Conservation (phyloP, 2,329 filamentous ascomycete species). For the Diaporthe vaccinii region DNA sequence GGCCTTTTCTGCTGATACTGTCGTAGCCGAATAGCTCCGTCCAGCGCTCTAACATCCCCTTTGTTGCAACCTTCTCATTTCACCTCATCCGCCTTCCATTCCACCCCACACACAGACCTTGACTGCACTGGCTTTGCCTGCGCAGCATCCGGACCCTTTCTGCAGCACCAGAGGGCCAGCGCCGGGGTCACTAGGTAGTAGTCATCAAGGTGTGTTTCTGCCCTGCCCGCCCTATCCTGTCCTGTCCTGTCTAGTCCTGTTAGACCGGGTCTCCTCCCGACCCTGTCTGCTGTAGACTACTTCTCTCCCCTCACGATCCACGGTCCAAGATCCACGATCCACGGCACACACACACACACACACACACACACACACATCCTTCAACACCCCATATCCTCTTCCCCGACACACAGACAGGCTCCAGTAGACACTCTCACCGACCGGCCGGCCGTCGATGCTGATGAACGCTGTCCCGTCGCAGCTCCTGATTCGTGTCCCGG, state of each 20-base stretch:
- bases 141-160: slow-evolving; percentile 22
- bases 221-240: not conserved
- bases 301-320: not conserved
- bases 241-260: not conserved
- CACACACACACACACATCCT: not conserved
- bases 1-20: not conserved
- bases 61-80: slow-evolving; percentile 34
- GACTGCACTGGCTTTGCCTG: slow-evolving; percentile 19
- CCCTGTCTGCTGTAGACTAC: not conserved
- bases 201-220: slow-evolving; percentile 24
- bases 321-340: not conserved
- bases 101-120: slow-evolving; percentile 26
- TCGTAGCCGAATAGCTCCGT: slow-evolving; percentile 23
- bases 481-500: slow-evolving; percentile 33
- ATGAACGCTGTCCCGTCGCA: slow-evolving; percentile 8
- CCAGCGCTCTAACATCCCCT: slow-evolving; percentile 25
- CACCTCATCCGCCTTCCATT: slow-evolving; percentile 32
- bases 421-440: slow-evolving; percentile 14
- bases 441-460: slow-evolving; percentile 22
- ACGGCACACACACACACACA: slow-evolving; percentile 4
- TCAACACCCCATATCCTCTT: not conserved
- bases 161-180: slow-evolving; percentile 23
- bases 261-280: not conserved
- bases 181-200: slow-evolving; percentile 10
- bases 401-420: slow-evolving; percentile 12